These are phyloP conservation scores for Ceratocystis ficicola DNA, from an alignment of 2,329 filamentous ascomycete species.

Conservation along the genomic window DNA sequence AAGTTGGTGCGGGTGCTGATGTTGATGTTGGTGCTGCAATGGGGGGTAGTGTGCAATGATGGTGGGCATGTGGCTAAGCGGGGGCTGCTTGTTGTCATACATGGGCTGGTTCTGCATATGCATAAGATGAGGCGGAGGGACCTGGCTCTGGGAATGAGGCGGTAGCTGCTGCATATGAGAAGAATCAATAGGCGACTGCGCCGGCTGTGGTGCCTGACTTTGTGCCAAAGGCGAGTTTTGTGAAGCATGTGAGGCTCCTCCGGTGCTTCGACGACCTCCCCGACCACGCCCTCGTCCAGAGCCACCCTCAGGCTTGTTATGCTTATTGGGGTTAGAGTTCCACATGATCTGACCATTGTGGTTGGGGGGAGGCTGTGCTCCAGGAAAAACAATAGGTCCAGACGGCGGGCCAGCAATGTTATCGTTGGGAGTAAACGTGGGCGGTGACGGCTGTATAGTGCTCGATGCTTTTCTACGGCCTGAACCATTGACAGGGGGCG, in stretches of 20 bases:
- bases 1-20: slow-evolving; percentile 1
- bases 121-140: slow-evolving; percentile 7
- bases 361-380: slow-evolving; percentile 16
- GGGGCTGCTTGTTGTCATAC: slow-evolving; percentile 18
- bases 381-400: slow-evolving; percentile 3
- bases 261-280: slow-evolving; percentile 12
- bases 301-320: background rate
- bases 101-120: slow-evolving; percentile 17
- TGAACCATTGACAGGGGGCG: background rate
- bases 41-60: slow-evolving; percentile 19
- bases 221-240: background rate
- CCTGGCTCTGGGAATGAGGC: background rate
- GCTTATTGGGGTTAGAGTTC: slow-evolving; percentile 19
- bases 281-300: slow-evolving; percentile 19
- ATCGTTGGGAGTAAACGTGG: slow-evolving; percentile 11
- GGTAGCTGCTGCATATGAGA: background rate
- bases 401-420: slow-evolving; percentile 14
- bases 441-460: slow-evolving; percentile 5
- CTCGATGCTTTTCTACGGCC: slow-evolving; percentile 5
- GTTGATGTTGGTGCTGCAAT: background rate
- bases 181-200: slow-evolving; percentile 3
- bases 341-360: slow-evolving; percentile 23
- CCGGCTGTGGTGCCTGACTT: background rate
- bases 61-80: slow-evolving; percentile 20
- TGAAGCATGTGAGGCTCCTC: background rate